Percentiles rank a stretch among this genome's conserved stretches.
These are phyloP conservation scores for Pleoardoris graminearum DNA, from an alignment of 2,329 filamentous ascomycete genomes.

Conservation along the genomic window DNA sequence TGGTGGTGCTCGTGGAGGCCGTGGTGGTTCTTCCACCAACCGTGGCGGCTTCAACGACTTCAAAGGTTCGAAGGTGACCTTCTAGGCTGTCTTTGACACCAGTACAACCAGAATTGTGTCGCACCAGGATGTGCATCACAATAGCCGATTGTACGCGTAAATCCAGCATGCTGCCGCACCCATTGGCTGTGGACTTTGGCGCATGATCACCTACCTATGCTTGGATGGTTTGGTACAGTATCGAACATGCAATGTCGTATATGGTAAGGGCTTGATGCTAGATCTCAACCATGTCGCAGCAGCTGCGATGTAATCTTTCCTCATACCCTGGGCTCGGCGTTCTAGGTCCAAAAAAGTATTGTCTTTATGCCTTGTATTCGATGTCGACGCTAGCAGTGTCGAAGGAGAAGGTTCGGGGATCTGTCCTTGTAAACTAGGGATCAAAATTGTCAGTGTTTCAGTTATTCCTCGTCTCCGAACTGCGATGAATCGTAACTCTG, in stretches of 20 bases:
- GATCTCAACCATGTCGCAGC: neutral
- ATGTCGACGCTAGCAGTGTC: neutral
- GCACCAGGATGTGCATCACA: neutral
- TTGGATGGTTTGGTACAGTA: conserved; percentile 3
- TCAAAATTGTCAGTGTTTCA: neutral
- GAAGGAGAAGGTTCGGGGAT: neutral
- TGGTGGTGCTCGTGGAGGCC: conserved; percentile 52
- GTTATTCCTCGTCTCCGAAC: no score
- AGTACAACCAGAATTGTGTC: neutral
- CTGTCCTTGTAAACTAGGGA: neutral
- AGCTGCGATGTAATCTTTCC: conserved; percentile 3
- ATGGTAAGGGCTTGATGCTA: neutral
- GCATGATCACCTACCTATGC: neutral
- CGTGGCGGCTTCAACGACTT: conserved; percentile 65
- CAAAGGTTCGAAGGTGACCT: conserved; percentile 79
- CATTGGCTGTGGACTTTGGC: neutral
- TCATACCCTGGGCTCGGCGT: conserved; percentile 5
- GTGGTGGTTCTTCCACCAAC: conserved; percentile 41
- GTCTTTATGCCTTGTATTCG: neutral
- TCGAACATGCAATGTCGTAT: conserved; percentile 1
- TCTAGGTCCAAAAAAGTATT: conserved; percentile 7
- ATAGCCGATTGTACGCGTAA: neutral
- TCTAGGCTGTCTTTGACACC: conserved; percentile 48
- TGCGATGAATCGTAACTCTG: no score
- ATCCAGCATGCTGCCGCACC: neutral